Evolutionary conservation across 257 asterid species (phyloP).

Genomic region (Gardenia jasminoides): DNA sequence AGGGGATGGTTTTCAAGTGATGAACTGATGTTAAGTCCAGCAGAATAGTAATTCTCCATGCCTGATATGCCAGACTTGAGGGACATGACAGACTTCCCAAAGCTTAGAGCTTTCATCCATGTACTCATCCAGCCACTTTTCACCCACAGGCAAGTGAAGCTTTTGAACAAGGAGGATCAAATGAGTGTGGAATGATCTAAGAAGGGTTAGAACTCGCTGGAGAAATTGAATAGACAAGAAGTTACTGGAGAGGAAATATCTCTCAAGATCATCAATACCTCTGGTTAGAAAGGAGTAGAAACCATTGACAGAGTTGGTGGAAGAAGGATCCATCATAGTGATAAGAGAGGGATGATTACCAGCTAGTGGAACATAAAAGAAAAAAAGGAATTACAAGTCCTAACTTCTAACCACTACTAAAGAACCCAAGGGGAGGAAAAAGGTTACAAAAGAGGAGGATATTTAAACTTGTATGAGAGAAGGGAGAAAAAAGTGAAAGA

Average conservation of each 20-base stretch:
- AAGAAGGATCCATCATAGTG: constrained; percentile 68
- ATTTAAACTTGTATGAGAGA: constrained; percentile 34
- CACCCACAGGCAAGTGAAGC: constrained; percentile 85
- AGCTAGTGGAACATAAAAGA: constrained; percentile 10
- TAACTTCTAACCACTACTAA: too few relatives aligned
- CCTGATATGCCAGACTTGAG: constrained; percentile 72
- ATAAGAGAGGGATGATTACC: background rate
- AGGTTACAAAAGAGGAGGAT: constrained; percentile 28
- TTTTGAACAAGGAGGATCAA: constrained; percentile 70
- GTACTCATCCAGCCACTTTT: constrained; percentile 92
- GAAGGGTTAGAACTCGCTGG: constrained; percentile 61
- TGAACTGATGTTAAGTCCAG: constrained; percentile 60
- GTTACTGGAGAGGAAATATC: constrained; percentile 56
- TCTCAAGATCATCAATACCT: constrained; percentile 81
- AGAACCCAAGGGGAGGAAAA: too few relatives aligned
- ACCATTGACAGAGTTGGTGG: constrained; percentile 78
- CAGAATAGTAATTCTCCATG: constrained; percentile 69
- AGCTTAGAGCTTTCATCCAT: constrained; percentile 95
- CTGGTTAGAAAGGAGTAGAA: constrained; percentile 71
- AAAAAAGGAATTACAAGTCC: constrained; percentile 1
- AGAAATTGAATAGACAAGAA: constrained; percentile 91
- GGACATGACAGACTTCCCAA: constrained; percentile 85
- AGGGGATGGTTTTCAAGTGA: constrained; percentile 57
- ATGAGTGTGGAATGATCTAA: constrained; percentile 79
- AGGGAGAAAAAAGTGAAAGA: constrained; percentile 22